A percentile compares a stretch with the other conserved stretches of the same genome.
Conservation (phyloP, 306 rosid species). For the Cyamopsis tetragonoloba region DNA sequence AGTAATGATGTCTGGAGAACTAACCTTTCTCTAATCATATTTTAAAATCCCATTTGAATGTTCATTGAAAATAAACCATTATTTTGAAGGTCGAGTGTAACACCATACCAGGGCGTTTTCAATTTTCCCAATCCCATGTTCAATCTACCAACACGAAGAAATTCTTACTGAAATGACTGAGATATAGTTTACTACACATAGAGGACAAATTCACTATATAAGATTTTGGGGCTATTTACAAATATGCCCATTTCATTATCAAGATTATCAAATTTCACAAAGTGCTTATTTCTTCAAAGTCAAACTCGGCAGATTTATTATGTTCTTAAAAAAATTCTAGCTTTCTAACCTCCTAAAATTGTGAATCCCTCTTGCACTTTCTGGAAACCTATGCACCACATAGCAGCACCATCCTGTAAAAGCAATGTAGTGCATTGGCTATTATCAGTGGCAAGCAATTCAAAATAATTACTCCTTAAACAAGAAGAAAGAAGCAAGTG, state of each 20-base stretch:
- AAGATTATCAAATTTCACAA: not conserved
- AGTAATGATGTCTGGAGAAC: not conserved
- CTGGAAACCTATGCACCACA: slow-evolving; percentile 96
- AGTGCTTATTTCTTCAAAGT: not conserved
- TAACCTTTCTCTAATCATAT: not conserved
- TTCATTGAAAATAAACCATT: not conserved
- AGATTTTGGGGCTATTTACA: not conserved
- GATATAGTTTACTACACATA: not conserved
- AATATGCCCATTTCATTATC: not conserved
- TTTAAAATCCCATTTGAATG: not conserved
- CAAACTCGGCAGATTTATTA: not conserved
- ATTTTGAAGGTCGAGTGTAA: not conserved
- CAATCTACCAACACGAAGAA: not conserved
- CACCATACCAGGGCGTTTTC: not conserved
- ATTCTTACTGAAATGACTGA: not conserved
- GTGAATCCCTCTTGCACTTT: slow-evolving; percentile 69
- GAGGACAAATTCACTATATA: not conserved
- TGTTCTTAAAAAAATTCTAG: slow-evolving; percentile 1
- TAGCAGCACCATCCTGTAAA: slow-evolving; percentile 72
- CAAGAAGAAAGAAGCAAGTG: slow-evolving; percentile 5
- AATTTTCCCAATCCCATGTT: not conserved
- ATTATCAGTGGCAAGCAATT: slow-evolving; percentile 18
- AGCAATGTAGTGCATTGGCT: slow-evolving; percentile 9
- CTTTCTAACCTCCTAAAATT: slow-evolving; percentile 89
- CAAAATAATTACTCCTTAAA: slow-evolving; percentile 20